phyloP scores from a whole-genome alignment of 2,329 filamentous ascomycete genomes.

The Hirsutella minnesotensis region DNA sequence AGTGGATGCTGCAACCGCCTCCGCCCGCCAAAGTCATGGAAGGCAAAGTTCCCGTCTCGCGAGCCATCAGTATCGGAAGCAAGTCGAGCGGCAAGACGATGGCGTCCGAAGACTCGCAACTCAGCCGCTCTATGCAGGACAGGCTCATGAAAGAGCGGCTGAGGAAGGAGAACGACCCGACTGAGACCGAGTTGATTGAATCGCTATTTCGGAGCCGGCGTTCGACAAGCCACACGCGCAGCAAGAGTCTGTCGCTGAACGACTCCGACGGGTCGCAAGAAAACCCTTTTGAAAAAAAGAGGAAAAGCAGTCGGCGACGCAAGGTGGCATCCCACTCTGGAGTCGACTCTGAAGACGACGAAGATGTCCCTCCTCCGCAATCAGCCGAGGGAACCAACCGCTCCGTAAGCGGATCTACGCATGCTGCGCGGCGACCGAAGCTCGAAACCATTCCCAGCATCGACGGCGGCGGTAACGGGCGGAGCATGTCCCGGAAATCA shows the following conservation, averaged over 20 bases:
- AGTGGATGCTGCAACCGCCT: conserved; percentile 89
- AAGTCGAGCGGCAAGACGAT: conserved; percentile 34
- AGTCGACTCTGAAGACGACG: conserved; percentile 21
- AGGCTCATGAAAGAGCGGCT: conserved; percentile 34
- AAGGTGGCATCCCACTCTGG: conserved; percentile 15
- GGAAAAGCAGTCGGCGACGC: conserved; percentile 14
- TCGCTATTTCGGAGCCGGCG: conserved; percentile 24
- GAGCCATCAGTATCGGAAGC: conserved; percentile 47
- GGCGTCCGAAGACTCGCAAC: conserved; percentile 26
- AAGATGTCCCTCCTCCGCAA: conserved; percentile 14
- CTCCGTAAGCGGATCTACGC: conserved; percentile 13
- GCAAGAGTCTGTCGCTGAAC: conserved; percentile 26
- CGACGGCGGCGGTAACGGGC: conserved; percentile 17
- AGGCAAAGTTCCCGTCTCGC: conserved; percentile 61
- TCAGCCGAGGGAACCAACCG: conserved; percentile 15
- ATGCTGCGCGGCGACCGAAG: conserved; percentile 29
- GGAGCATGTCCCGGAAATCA: conserved; percentile 16
- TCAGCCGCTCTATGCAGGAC: conserved; percentile 31
- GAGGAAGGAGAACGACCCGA: conserved; percentile 26
- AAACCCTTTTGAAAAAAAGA: conserved; percentile 15
- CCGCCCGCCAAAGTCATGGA: conserved; percentile 87
- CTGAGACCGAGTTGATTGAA: conserved; percentile 33
- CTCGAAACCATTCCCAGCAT: conserved; percentile 35
- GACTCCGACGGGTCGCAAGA: conserved; percentile 22
- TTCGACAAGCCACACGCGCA: conserved; percentile 19